phyloP scores from a whole-genome alignment of 2,329 filamentous ascomycete genomes.

The Tolypocladium sp. region DNA sequence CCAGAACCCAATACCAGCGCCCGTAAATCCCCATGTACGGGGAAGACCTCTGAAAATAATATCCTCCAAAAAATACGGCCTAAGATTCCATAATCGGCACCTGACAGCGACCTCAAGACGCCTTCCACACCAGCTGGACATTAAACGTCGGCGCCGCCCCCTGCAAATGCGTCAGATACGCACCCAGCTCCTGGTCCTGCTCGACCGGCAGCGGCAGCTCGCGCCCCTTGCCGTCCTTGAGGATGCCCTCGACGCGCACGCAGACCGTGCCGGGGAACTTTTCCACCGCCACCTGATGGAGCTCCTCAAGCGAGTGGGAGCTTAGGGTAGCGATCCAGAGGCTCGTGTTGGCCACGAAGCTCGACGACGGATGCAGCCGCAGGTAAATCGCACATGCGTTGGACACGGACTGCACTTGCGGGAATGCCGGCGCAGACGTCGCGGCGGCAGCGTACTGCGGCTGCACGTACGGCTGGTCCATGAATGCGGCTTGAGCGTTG shows the following conservation, averaged over 20 bases:
- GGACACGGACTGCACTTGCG: conserved; percentile 10
- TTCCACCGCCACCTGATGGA: conserved; percentile 50
- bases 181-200: conserved; percentile 61
- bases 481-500: conserved; percentile 26
- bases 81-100: neutral
- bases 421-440: conserved; percentile 13
- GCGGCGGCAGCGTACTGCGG: conserved; percentile 16
- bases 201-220: conserved; percentile 59
- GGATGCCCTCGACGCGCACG: conserved; percentile 54
- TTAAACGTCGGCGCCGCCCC: conserved; percentile 32
- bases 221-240: conserved; percentile 48
- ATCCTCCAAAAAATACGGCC: neutral
- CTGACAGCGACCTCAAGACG: conserved; percentile 5
- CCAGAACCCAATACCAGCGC: neutral
- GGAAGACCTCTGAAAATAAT: too few relatives aligned
- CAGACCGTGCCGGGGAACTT: conserved; percentile 54
- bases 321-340: conserved; percentile 60
- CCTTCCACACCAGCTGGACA: conserved; percentile 27
- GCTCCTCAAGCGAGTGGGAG: conserved; percentile 47
- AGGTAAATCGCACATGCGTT: conserved; percentile 52
- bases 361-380: conserved; percentile 57
- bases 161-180: conserved; percentile 59
- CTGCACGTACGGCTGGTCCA: conserved; percentile 20
- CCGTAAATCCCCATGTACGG: neutral
- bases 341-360: conserved; percentile 36